phyloP scores from a whole-genome alignment of 192 early-diverging fungal genomes.

The Entophlyctis helioformis region DNA sequence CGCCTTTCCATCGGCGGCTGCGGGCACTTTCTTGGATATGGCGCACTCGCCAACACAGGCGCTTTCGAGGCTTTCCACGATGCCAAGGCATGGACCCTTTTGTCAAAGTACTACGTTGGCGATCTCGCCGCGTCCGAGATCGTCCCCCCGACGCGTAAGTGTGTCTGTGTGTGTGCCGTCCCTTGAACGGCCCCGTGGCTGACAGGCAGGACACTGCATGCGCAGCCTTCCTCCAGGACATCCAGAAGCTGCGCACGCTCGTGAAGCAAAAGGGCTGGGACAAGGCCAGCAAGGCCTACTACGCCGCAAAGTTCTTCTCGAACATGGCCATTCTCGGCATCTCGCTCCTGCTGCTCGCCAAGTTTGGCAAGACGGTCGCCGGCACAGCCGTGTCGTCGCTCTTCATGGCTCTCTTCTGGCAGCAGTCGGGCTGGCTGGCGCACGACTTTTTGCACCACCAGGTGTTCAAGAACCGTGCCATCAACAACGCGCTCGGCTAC shows the following conservation, averaged over 20 bases:
- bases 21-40: too few species aligned
- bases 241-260: slow-evolving; percentile 41
- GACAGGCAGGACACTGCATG: neutral
- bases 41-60: too few species aligned
- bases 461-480: slow-evolving; percentile 53
- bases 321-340: slow-evolving; percentile 37
- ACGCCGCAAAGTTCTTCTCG: slow-evolving; percentile 42
- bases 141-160: too few species aligned
- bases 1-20: too few species aligned
- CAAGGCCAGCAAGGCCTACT: slow-evolving; percentile 59
- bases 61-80: slow-evolving; percentile 73
- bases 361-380: slow-evolving; percentile 37
- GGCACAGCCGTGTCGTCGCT: slow-evolving; percentile 41
- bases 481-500: slow-evolving; percentile 52
- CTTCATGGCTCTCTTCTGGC: slow-evolving; percentile 63
- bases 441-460: slow-evolving; percentile 78
- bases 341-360: slow-evolving; percentile 35
- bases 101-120: slow-evolving; percentile 66
- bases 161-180: too few species aligned
- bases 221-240: slow-evolving; percentile 42
- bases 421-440: slow-evolving; percentile 67
- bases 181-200: too few species aligned
- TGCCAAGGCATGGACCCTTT: slow-evolving; percentile 42
- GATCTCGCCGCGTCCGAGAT: slow-evolving; percentile 45
- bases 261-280: slow-evolving; percentile 46